phyloP scores from a whole-genome alignment of 352 stramenopile species.

The Thalassiosira mediterranea region DNA sequence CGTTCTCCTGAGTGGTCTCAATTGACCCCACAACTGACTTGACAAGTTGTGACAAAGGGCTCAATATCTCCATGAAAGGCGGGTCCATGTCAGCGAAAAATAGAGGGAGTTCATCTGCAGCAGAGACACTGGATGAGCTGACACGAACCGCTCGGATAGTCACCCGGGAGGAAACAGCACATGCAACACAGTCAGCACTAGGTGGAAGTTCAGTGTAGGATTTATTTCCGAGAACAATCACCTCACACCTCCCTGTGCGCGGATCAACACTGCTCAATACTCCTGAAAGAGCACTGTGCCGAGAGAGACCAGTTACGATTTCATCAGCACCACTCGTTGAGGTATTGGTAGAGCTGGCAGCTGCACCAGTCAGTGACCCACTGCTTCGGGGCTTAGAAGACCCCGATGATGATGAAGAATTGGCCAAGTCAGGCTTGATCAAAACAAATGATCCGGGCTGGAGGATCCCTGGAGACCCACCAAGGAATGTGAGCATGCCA shows the following conservation, averaged over 20 bases:
- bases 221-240: conserved; percentile 65
- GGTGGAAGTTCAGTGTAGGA: conserved; percentile 21
- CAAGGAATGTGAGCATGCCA: conserved; percentile 73
- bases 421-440: conserved; percentile 66
- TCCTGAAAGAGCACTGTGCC: conserved; percentile 61
- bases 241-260: conserved; percentile 77
- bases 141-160: conserved; percentile 58
- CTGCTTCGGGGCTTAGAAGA: conserved; percentile 39
- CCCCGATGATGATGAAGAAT: conserved; percentile 37
- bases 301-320: conserved; percentile 74
- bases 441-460: conserved; percentile 68
- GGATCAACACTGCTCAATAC: conserved; percentile 77
- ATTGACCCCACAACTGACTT: conserved; percentile 22
- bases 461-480: conserved; percentile 59
- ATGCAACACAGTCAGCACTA: not conserved
- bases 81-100: conserved; percentile 29
- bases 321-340: conserved; percentile 70
- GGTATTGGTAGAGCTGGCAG: conserved; percentile 50
- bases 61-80: conserved; percentile 30
- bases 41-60: conserved; percentile 28
- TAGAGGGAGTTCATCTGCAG: conserved; percentile 54
- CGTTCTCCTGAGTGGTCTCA: conserved; percentile 6
- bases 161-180: conserved; percentile 14
- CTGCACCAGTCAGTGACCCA: conserved; percentile 6
- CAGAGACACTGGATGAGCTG: conserved; percentile 41